Conservation (phyloP, 768 basidiomycete genomes). For the Favolaschia claudopus region DNA sequence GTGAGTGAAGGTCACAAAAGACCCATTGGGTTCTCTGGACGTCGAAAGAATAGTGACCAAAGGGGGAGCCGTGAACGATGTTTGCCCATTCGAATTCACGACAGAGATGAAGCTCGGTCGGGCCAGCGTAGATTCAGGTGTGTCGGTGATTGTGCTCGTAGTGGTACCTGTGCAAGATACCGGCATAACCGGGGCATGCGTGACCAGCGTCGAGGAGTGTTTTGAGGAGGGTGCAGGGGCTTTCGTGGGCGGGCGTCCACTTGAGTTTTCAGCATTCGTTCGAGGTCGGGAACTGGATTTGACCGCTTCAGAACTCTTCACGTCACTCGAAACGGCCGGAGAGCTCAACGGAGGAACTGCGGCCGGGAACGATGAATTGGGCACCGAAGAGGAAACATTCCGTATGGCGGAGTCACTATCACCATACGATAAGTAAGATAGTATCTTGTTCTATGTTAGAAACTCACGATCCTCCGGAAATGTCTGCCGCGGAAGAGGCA, state of each 20-base stretch:
- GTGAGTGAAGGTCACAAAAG: constrained; percentile 56
- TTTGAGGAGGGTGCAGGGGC: background rate
- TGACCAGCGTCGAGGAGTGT: background rate
- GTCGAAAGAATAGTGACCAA: constrained; percentile 55
- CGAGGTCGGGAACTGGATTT: constrained; percentile 12
- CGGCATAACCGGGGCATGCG: background rate
- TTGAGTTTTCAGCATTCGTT: background rate
- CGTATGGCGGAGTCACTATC: background rate
- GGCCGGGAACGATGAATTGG: background rate
- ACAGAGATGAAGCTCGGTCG: constrained; percentile 51
- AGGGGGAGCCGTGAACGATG: constrained; percentile 51
- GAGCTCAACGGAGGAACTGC: background rate
- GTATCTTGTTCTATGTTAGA: too few species aligned
- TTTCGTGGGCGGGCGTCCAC: too few species aligned
- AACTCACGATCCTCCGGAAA: too few species aligned
- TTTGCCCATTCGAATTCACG: constrained; percentile 46
- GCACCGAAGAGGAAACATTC: background rate
- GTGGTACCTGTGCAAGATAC: constrained; percentile 31
- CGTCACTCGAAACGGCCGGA: background rate
- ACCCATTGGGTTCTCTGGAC: constrained; percentile 53
- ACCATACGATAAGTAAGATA: too few species aligned
- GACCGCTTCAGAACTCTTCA: background rate
- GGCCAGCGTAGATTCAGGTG: constrained; percentile 52
- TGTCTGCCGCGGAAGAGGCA: too few species aligned
- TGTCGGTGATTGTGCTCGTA: constrained; percentile 51